Base-by-base conservation (phyloP, 345 rosid genomes). In the Carallia pectinifolia region DNA sequence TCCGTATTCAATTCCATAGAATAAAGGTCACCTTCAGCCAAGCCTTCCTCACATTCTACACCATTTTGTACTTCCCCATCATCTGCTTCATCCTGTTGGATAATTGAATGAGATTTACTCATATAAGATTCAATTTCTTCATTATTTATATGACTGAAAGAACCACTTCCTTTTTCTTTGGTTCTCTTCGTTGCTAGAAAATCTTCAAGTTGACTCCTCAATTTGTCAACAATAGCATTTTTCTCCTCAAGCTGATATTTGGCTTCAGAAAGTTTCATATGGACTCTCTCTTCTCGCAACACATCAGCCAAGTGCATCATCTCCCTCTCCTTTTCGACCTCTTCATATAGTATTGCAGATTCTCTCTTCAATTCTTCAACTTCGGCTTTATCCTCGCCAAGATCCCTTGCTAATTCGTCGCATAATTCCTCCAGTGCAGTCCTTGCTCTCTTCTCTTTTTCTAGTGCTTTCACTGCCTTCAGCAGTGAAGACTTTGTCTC, bases 371-470 rank as follows among this genome's bases (percentile, higher is more conserved):
- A 65, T 74, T 85, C 95, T 72, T 91, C 90, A 48, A 76, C 87
- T 80, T 84, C 90, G 60, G 83, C 86, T 79, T 87, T 78, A 76
- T 85, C 94, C 67, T 77, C 86, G 62, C 76, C 83, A 6, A 90
- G 69, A 76, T 85, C 90, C 72, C 85, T 81, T 36, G 88, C 96
- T 74, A 95, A 73, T 54, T 95, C 91, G 74, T 92, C 91, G 61
- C 92, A 95, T 10, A 92, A 93, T 81, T 90, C 87, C 82, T 92
- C 96, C 53, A 92, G 81, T 69, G 87, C 83, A 50, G 79, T 86
- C 70, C 99, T 87, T 6, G 85, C 89, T 85, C 86, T 86, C 85
- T 92, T 92, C 86, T 95, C 99, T 39, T 72, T 85, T 79, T 90
- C 97, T 4, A 89, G 89, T 72, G 92, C 94, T 81, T 90, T 90